Evolutionary conservation across 495 filamentous ascomycete genomes (phyloP), one percentile per base, ranked within the genome.

Genomic region (Jackrogersella minutella): DNA sequence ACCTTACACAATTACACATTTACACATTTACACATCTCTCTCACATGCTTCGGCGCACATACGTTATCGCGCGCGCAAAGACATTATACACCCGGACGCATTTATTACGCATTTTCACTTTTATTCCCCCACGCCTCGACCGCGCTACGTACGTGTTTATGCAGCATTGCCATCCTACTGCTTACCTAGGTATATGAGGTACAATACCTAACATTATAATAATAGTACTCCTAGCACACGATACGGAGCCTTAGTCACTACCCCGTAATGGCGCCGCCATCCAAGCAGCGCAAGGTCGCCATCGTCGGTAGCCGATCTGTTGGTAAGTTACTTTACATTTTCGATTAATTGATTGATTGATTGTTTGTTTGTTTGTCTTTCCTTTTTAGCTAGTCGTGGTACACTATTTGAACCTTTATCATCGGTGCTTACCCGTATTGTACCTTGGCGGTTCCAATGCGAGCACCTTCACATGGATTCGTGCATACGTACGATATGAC

Each of bases 281-380:
- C 92, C 36, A 98, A 97, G 77, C 94, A 97, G 83, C 82, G 95
- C 60, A 99, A 99, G 83, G 94, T 99, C 76, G 95, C 95, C 71
- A 93, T 99, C 73, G 95, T 98, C 37, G 95, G 95, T 78, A 97
- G 92, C 80, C 90, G 96, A 70, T 96, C 96, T 62, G 95, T 99
- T 73, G 95, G 95, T 97, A 87, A 53, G 90, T 74, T 51, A n/a
- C n/a, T n/a, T n/a, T n/a, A n/a, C n/a, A n/a, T n/a, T n/a, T n/a
- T n/a, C n/a, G n/a, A n/a, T n/a, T n/a, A n/a, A n/a, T n/a, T n/a
- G n/a, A n/a, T n/a, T n/a, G n/a, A n/a, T n/a, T 30, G 1, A 52
- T 36, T 16, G 41, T 21, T 14, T 26, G 21, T 21, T 22, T 22
- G 17, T 8, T 19, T 19, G 10, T 34, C 31, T 9, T 4, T 34